A percentile compares a stretch with the other conserved stretches of the same genome.
Conservation (phyloP, 1,139 yeast species). For the Debaryomycetaceae sp. region DNA sequence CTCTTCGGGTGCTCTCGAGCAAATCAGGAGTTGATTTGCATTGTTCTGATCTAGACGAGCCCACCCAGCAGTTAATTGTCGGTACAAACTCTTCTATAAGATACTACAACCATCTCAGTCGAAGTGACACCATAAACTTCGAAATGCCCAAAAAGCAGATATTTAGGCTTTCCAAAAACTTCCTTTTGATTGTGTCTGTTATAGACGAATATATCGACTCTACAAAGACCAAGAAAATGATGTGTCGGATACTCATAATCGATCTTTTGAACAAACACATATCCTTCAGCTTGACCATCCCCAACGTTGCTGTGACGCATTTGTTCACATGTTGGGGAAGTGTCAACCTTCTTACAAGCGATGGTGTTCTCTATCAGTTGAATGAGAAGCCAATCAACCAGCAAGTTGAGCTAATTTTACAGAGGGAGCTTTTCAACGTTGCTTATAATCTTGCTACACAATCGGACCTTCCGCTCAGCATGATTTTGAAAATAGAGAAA, state of each 20-base stretch:
- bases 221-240: constrained; percentile 14
- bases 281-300: constrained; percentile 65
- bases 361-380: constrained; percentile 70
- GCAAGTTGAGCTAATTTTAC: constrained; percentile 68
- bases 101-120: constrained; percentile 53
- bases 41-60: constrained; percentile 50
- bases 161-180: constrained; percentile 41
- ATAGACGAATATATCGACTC: constrained; percentile 23
- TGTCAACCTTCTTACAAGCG: constrained; percentile 62
- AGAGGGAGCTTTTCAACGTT: constrained; percentile 66
- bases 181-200: constrained; percentile 56
- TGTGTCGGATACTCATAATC: constrained; percentile 56
- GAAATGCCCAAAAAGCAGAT: constrained; percentile 59
- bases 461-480: constrained; percentile 32
- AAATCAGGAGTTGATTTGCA: constrained; percentile 67
- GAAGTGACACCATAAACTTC: constrained; percentile 56
- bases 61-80: constrained; percentile 44
- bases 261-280: constrained; percentile 70
- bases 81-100: constrained; percentile 52
- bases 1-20: constrained; percentile 60
- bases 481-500: constrained; percentile 53
- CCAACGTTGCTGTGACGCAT: constrained; percentile 55
- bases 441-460: constrained; percentile 71
- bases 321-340: constrained; percentile 55
- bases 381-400: constrained; percentile 64